Conservation (phyloP, 139 green algal species). For the Pseudopediastrum boryanum region DNA sequence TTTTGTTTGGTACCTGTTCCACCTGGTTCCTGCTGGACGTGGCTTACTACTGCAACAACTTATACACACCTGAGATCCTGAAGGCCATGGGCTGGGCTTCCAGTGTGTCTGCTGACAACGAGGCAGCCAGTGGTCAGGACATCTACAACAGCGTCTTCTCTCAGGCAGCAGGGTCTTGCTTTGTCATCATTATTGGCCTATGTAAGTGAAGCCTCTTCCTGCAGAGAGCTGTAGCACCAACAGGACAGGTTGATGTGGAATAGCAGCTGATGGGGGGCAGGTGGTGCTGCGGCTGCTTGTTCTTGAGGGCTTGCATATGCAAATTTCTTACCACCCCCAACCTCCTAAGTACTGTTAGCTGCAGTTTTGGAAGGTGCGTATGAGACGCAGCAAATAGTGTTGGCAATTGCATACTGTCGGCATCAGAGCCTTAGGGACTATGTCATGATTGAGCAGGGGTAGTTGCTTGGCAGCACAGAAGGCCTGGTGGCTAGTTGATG, state of each 20-base stretch:
- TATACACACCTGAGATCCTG: neutral
- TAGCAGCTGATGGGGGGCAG: too few relatives aligned
- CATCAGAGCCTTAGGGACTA: too few relatives aligned
- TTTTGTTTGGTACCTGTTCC: conserved; percentile 41
- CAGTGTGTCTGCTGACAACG: neutral
- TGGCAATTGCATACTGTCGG: too few relatives aligned
- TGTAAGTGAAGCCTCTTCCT: neutral
- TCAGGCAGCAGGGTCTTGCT: conserved; percentile 3
- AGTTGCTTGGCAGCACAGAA: too few relatives aligned
- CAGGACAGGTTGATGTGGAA: neutral
- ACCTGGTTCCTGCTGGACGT: conserved; percentile 60
- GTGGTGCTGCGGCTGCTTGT: too few relatives aligned
- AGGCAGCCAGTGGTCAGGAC: conserved; percentile 1
- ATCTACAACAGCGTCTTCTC: conserved; percentile 44
- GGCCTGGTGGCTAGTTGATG: neutral
- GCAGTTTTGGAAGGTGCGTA: too few relatives aligned
- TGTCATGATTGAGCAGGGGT: too few relatives aligned
- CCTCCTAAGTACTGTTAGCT: neutral
- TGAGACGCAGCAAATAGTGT: too few relatives aligned
- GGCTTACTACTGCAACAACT: conserved; percentile 58
- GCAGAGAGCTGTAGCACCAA: neutral
- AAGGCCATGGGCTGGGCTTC: neutral
- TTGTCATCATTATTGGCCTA: conserved; percentile 36
- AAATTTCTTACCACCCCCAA: neutral
- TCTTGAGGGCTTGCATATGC: too few relatives aligned